Conservation (phyloP, 805 yeast species). For the Ogataea pignaliae region DNA sequence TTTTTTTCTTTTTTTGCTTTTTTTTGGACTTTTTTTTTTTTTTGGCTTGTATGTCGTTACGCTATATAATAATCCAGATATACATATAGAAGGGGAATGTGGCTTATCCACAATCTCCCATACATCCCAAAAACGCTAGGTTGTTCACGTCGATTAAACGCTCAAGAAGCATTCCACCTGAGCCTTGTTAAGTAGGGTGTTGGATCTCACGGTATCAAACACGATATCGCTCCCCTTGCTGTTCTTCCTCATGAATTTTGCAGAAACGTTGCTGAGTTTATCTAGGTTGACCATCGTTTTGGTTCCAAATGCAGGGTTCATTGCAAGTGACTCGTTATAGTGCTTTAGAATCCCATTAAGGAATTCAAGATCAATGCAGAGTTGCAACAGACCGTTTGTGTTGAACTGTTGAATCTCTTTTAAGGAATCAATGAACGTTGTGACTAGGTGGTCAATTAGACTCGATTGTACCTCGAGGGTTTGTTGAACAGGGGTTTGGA, state of each 20-base stretch:
- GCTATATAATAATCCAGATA: too few species aligned
- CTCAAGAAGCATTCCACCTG: conserved; percentile 25
- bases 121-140: too few species aligned
- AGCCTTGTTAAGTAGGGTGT: conserved; percentile 19
- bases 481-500: conserved; percentile 15
- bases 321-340: conserved; percentile 10
- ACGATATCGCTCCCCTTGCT: conserved; percentile 12
- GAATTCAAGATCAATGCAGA: conserved; percentile 22
- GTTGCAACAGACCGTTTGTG: conserved; percentile 20
- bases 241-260: conserved; percentile 18
- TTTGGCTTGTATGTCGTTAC: too few species aligned
- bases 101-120: too few species aligned
- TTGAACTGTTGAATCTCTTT: conserved; percentile 21
- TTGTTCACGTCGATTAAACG: neutral
- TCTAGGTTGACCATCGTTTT: conserved; percentile 15
- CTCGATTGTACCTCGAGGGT: conserved; percentile 13
- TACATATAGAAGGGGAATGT: too few species aligned
- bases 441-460: conserved; percentile 18
- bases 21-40: too few species aligned
- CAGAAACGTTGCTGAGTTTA: conserved; percentile 15
- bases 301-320: conserved; percentile 1
- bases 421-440: conserved; percentile 18
- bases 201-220: conserved; percentile 14
- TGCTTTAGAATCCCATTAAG: conserved; percentile 17
- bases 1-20: neutral